A percentile compares a stretch with the other conserved stretches of the same genome.
Conservation (phyloP, 805 yeast species). For the Saccharomycopsis lassenensis region DNA sequence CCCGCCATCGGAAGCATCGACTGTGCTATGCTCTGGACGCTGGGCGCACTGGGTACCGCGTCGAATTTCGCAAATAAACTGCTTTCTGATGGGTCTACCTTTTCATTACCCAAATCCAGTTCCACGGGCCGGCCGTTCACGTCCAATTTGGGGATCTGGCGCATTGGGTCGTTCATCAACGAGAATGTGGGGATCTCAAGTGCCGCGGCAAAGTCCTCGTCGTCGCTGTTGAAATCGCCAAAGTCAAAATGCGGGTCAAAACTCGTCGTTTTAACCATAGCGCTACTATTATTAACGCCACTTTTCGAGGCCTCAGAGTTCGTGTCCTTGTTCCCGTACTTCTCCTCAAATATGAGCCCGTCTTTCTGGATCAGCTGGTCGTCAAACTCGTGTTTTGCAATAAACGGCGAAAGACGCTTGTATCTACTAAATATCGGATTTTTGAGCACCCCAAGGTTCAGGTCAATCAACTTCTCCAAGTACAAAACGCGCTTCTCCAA, state of each 20-base stretch:
- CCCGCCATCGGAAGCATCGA: constrained; percentile 22
- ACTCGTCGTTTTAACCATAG: constrained; percentile 8
- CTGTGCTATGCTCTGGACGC: constrained; percentile 2
- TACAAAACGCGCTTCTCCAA: constrained; percentile 44
- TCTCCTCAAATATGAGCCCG: neutral
- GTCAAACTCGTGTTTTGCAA: constrained; percentile 8
- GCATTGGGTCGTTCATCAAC: constrained; percentile 18
- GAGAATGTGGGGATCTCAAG: constrained; percentile 18
- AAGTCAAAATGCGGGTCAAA: constrained; percentile 13
- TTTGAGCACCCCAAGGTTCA: too few relatives aligned
- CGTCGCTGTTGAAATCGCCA: constrained; percentile 1
- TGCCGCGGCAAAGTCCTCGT: neutral
- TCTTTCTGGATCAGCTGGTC: constrained; percentile 1
- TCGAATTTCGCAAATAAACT: too few relatives aligned
- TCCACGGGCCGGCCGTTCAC: constrained; percentile 2
- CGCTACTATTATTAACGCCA: neutral
- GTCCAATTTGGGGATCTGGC: constrained; percentile 15
- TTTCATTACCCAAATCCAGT: too few relatives aligned
- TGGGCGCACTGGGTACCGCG: constrained; percentile 7
- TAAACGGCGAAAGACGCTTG: constrained; percentile 28
- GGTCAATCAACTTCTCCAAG: constrained; percentile 37
- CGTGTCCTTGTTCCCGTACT: neutral
- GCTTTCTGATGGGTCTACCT: too few relatives aligned
- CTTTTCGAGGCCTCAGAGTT: neutral
- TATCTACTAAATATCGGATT: constrained; percentile 24